Percentiles rank a stretch among this genome's conserved stretches.
These are phyloP conservation scores for Phytophthora pseudosyringae DNA, from an alignment of 352 stramenopile species.

Conservation along the genomic window DNA sequence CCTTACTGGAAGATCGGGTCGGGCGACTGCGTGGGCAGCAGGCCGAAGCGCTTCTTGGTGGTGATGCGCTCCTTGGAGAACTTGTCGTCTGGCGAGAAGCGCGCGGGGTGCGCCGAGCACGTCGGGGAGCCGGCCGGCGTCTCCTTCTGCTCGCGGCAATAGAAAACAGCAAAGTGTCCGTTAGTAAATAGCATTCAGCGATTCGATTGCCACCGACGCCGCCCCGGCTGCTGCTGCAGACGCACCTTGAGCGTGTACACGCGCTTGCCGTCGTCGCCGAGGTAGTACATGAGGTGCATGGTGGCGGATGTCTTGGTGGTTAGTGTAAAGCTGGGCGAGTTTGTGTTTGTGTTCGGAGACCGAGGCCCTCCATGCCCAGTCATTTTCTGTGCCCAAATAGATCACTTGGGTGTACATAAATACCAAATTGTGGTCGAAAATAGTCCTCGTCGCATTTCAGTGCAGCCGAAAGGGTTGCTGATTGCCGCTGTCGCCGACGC, in stretches of 20 bases:
- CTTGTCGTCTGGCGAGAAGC: conserved; percentile 99
- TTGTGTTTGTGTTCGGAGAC: background rate
- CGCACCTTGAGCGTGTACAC: conserved; percentile 99
- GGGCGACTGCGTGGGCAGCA: conserved; percentile 96
- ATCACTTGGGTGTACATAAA: no score
- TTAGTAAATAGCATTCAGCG: conserved; percentile 1
- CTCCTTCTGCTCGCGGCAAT: conserved; percentile 87
- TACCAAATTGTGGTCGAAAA: no score
- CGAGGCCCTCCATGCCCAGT: background rate
- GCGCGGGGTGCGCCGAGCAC: conserved; percentile 96
- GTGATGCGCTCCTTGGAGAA: conserved; percentile 98
- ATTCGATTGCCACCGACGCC: conserved; percentile 16
- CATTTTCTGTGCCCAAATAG: background rate
- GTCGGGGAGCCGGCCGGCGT: conserved; percentile 94
- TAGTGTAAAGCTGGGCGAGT: conserved; percentile 1
- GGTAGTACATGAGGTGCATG: conserved; percentile 99
- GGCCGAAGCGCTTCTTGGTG: conserved; percentile 98
- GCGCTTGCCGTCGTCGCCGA: conserved; percentile 95
- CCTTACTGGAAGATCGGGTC: conserved; percentile 85
- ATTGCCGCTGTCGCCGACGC: no score
- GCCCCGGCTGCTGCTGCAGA: background rate
- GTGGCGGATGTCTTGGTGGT: conserved; percentile 26
- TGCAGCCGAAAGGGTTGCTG: no score
- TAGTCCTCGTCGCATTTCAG: no score
- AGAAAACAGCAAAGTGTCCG: background rate